Evolutionary conservation across 2,329 filamentous ascomycete genomes (phyloP).

Genomic region (Xylariaceae sp.): DNA sequence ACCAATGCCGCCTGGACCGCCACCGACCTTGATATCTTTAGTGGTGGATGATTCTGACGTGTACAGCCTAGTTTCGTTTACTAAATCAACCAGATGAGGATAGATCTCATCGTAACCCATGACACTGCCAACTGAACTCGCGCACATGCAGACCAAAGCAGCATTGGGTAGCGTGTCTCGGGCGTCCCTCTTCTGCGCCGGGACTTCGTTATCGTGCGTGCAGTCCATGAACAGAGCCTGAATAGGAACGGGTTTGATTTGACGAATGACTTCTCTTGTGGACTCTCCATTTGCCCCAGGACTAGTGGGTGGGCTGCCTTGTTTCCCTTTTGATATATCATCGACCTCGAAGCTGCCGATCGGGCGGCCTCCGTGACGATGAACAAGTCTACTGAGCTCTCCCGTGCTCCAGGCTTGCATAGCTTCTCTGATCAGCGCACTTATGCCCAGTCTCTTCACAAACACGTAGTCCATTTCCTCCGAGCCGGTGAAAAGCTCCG

Average conservation of each 20-base stretch:
- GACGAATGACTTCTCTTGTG: conserved; percentile 65
- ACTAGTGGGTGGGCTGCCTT: conserved; percentile 29
- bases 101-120: conserved; percentile 99
- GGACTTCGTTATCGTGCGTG: conserved; percentile 96
- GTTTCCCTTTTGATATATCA: conserved; percentile 60
- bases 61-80: conserved; percentile 83
- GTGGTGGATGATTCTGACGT: conserved; percentile 66
- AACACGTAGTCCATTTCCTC: conserved; percentile 97
- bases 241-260: conserved; percentile 81
- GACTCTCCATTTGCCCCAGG: conserved; percentile 28
- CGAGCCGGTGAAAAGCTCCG: conserved; percentile 91
- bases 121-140: conserved; percentile 89
- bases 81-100: conserved; percentile 86
- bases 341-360: conserved; percentile 98
- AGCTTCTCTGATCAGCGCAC: conserved; percentile 87
- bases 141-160: conserved; percentile 92
- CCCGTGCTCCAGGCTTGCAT: conserved; percentile 98
- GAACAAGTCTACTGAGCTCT: conserved; percentile 87
- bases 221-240: conserved; percentile 99
- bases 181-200: conserved; percentile 90
- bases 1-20: conserved; percentile 79
- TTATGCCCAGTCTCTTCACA: conserved; percentile 86
- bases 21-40: conserved; percentile 58
- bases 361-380: conserved; percentile 86
- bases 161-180: conserved; percentile 92